Conservation (phyloP, 2,329 filamentous ascomycete genomes). For the Fusarium neocosmosporiellum region DNA sequence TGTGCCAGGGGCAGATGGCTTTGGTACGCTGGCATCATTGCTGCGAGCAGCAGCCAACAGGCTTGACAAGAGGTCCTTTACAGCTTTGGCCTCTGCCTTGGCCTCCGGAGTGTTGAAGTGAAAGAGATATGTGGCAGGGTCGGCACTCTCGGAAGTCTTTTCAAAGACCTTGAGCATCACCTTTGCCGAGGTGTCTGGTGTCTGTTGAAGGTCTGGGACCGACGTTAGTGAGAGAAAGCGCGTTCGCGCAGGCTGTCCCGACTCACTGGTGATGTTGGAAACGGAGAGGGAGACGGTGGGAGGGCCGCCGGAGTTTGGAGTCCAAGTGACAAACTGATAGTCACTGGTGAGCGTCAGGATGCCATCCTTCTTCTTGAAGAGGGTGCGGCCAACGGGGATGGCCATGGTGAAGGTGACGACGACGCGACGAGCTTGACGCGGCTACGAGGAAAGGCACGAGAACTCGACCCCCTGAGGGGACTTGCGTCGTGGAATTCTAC, state of each 20-base stretch:
- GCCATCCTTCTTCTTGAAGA: constrained; percentile 98
- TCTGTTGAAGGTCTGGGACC: constrained; percentile 88
- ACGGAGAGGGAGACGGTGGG: constrained; percentile 77
- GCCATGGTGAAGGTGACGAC: constrained; percentile 57
- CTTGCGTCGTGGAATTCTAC: background rate
- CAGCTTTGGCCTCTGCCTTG: constrained; percentile 82
- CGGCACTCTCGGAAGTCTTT: constrained; percentile 67
- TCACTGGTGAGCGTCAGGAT: constrained; percentile 80
- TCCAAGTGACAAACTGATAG: constrained; percentile 82
- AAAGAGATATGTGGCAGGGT: constrained; percentile 82
- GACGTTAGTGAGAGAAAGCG: constrained; percentile 6
- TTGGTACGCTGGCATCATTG: constrained; percentile 62
- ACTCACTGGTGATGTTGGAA: constrained; percentile 82
- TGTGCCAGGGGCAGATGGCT: constrained; percentile 52
- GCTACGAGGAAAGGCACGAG: background rate
- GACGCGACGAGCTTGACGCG: background rate
- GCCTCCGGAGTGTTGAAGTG: constrained; percentile 87
- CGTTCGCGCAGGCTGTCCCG: background rate
- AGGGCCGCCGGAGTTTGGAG: constrained; percentile 72
- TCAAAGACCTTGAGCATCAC: constrained; percentile 95
- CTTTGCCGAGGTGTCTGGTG: constrained; percentile 86
- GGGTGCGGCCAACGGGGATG: constrained; percentile 72
- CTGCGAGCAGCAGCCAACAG: constrained; percentile 78
- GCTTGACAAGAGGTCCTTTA: constrained; percentile 84
- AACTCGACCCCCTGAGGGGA: background rate